These are phyloP conservation scores for Tetrapisispora pingtungensis DNA, from an alignment of 805 yeast genomes.

Conservation along the genomic window DNA sequence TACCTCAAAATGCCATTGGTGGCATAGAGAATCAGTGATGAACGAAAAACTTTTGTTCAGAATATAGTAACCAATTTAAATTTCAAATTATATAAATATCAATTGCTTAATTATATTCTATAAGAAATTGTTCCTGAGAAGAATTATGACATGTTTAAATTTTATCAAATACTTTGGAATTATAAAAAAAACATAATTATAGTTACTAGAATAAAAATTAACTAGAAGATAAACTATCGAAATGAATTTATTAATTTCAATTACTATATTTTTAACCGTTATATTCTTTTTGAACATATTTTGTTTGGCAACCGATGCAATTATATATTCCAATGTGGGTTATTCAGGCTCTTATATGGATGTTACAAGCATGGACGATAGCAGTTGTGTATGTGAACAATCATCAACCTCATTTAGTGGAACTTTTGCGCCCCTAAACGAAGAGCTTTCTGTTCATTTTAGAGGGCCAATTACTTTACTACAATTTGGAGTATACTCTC, in stretches of 20 bases:
- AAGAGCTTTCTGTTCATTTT: conserved; percentile 64
- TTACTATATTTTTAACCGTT: background rate
- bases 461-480: conserved; percentile 61
- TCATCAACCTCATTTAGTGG: conserved; percentile 48
- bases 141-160: too few relatives aligned
- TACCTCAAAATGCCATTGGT: background rate
- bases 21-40: too few relatives aligned
- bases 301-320: conserved; percentile 38
- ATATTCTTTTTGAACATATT: too few relatives aligned
- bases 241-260: background rate
- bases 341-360: conserved; percentile 75
- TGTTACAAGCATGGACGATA: conserved; percentile 67
- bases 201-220: too few relatives aligned
- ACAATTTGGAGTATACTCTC: conserved; percentile 80
- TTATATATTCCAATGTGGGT: conserved; percentile 65
- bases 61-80: too few relatives aligned
- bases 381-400: conserved; percentile 59
- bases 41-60: too few relatives aligned
- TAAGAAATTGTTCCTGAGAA: too few relatives aligned
- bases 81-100: too few relatives aligned
- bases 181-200: too few relatives aligned
- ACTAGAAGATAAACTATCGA: background rate
- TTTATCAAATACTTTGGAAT: too few relatives aligned
- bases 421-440: conserved; percentile 55
- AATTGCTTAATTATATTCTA: too few relatives aligned